Evolutionary conservation across 2,329 filamentous ascomycete species (phyloP).

Genomic region (Xylaria sp.): DNA sequence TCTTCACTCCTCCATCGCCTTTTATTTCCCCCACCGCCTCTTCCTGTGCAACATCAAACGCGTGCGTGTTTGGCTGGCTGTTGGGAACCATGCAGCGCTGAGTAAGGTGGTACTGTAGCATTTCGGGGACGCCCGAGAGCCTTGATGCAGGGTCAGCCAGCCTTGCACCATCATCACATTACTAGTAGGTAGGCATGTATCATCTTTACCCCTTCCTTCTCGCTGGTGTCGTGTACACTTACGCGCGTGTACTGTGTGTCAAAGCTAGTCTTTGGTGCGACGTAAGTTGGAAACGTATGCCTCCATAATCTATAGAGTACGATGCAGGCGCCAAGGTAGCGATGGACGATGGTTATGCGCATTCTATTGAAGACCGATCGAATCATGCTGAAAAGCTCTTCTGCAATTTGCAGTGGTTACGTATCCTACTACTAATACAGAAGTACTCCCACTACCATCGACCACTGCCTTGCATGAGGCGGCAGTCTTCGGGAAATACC

Average conservation of each 20-base stretch:
- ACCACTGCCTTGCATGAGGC: constrained; percentile 4
- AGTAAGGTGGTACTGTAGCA: constrained; percentile 22
- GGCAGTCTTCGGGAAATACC: constrained; percentile 17
- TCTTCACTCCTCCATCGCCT: constrained; percentile 6
- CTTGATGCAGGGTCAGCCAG: constrained; percentile 38
- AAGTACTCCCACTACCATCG: background rate
- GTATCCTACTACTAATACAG: background rate
- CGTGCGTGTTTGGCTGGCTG: constrained; percentile 1
- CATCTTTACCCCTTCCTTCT: background rate
- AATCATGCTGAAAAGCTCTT: background rate
- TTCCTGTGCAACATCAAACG: constrained; percentile 26
- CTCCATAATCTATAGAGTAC: background rate
- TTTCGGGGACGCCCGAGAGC: constrained; percentile 40
- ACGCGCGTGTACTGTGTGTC: constrained; percentile 7
- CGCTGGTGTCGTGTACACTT: background rate
- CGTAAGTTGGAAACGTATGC: background rate
- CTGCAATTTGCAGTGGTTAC: constrained; percentile 2
- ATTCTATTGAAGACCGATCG: constrained; percentile 3
- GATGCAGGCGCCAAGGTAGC: constrained; percentile 6
- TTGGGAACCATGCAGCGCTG: constrained; percentile 28
- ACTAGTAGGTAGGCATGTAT: background rate
- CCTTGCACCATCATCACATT: constrained; percentile 23
- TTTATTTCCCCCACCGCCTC: constrained; percentile 32
- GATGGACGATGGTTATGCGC: background rate
- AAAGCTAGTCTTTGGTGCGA: background rate